Evolutionary conservation across 352 stramenopile species (phyloP).

Genomic region (Globisporangium perplexum): DNA sequence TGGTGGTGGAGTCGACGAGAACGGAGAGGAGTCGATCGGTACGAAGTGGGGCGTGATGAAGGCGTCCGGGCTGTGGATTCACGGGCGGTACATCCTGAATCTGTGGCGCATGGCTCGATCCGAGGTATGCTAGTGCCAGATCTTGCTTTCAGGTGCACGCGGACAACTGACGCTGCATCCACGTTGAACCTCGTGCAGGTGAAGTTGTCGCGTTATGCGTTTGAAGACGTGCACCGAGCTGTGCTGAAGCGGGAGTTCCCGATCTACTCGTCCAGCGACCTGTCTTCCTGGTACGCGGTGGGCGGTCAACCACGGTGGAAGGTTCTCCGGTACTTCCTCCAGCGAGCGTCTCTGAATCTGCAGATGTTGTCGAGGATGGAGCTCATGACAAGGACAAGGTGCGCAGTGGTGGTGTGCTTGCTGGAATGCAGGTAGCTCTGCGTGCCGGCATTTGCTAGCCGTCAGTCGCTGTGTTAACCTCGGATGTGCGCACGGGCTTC

Average conservation of each 20-base stretch:
- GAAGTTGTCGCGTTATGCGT: constrained; percentile 76
- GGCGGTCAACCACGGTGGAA: constrained; percentile 38
- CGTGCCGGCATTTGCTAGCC: neutral
- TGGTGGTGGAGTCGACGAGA: constrained; percentile 20
- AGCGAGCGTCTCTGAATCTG: constrained; percentile 54
- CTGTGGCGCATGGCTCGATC: constrained; percentile 87
- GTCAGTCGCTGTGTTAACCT: neutral
- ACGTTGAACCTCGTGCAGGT: constrained; percentile 27
- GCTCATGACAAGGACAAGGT: constrained; percentile 79
- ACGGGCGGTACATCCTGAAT: constrained; percentile 89
- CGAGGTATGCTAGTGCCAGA: constrained; percentile 30
- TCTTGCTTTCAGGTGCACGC: neutral
- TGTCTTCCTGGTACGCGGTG: constrained; percentile 56
- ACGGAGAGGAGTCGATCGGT: constrained; percentile 39
- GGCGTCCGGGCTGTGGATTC: constrained; percentile 84
- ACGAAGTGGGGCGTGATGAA: constrained; percentile 77
- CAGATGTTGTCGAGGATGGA: constrained; percentile 80
- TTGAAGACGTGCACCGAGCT: constrained; percentile 69
- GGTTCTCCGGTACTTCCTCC: constrained; percentile 47
- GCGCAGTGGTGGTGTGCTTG: neutral
- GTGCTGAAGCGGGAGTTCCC: constrained; percentile 64
- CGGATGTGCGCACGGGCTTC: neutral
- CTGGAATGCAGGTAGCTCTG: neutral
- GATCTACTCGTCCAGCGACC: constrained; percentile 42
- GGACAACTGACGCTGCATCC: neutral